phyloP scores from a whole-genome alignment of 2,329 filamentous ascomycete genomes.

The Colletotrichum musicola region DNA sequence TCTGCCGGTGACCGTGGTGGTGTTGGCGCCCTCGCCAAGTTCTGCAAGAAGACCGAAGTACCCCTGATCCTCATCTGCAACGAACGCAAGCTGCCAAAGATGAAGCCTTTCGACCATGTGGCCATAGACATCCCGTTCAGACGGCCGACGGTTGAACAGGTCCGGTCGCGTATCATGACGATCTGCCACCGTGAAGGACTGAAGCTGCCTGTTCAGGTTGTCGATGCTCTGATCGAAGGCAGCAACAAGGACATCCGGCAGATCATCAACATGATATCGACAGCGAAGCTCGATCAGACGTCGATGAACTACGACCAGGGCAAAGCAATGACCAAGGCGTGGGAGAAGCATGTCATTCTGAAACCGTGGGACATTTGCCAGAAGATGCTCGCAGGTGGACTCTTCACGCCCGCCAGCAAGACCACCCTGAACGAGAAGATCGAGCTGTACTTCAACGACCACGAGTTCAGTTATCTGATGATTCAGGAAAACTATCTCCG shows the following conservation, averaged over 20 bases:
- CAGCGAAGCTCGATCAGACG: constrained; percentile 87
- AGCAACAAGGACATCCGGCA: constrained; percentile 96
- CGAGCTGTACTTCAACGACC: constrained; percentile 98
- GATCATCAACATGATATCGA: constrained; percentile 98
- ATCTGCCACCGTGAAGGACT: constrained; percentile 93
- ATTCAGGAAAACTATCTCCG: constrained; percentile 97
- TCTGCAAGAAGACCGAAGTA: constrained; percentile 94
- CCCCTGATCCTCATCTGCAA: constrained; percentile 99
- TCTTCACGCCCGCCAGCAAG: constrained; percentile 87
- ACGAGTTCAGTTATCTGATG: constrained; percentile 98
- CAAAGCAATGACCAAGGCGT: constrained; percentile 95
- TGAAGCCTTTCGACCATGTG: constrained; percentile 95
- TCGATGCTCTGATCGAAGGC: constrained; percentile 95
- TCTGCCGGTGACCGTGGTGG: constrained; percentile 96
- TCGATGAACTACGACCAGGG: constrained; percentile 86
- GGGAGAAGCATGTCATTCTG: constrained; percentile 96
- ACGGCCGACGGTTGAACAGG: constrained; percentile 89
- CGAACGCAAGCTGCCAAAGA: constrained; percentile 91
- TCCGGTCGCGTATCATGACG: constrained; percentile 92
- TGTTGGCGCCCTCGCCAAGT: constrained; percentile 91
- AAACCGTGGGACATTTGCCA: constrained; percentile 98
- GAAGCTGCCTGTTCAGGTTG: constrained; percentile 83
- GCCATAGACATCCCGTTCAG: constrained; percentile 89
- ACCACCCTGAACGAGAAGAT: constrained; percentile 96
- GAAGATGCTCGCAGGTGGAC: constrained; percentile 88